A percentile compares a stretch with the other conserved stretches of the same genome.
Evolutionary conservation across 495 filamentous ascomycete genomes (phyloP).

Genomic region (Annulohypoxylon nitens): DNA sequence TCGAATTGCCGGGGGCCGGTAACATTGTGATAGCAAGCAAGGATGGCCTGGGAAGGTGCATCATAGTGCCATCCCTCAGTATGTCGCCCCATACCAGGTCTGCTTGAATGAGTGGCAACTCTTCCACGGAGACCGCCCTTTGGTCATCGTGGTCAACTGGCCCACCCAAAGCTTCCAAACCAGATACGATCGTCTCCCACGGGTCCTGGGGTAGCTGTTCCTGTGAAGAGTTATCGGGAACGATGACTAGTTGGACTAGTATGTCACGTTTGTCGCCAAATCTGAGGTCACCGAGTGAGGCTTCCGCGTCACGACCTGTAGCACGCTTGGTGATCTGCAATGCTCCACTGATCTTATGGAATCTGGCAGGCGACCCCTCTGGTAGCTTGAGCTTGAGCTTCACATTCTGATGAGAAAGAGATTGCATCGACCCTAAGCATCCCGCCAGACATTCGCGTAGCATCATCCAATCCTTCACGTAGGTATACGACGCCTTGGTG

Average conservation of each 20-base stretch:
- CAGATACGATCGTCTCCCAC: conserved; percentile 97
- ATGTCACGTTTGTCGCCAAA: conserved; percentile 99
- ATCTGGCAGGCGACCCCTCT: conserved; percentile 96
- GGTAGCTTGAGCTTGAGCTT: conserved; percentile 95
- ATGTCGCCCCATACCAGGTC: conserved; percentile 96
- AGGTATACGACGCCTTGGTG: conserved; percentile 97
- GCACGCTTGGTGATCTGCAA: conserved; percentile 97
- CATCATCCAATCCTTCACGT: conserved; percentile 99
- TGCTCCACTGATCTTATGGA: conserved; percentile 98
- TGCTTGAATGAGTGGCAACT: conserved; percentile 95
- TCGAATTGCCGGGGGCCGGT: conserved; percentile 74
- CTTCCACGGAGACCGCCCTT: conserved; percentile 87
- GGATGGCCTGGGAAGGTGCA: conserved; percentile 88
- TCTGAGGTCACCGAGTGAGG: conserved; percentile 88
- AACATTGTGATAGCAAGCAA: conserved; percentile 99
- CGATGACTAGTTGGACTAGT: conserved; percentile 92
- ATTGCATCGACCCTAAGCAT: conserved; percentile 93
- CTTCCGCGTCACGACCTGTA: conserved; percentile 96
- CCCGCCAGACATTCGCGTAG: conserved; percentile 96
- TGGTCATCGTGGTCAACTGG: conserved; percentile 89
- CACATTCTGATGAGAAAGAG: conserved; percentile 97
- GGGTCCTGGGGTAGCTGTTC: conserved; percentile 92
- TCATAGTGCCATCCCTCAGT: conserved; percentile 87
- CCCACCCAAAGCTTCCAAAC: conserved; percentile 94
- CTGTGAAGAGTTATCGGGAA: conserved; percentile 86